Base-by-base conservation (phyloP, 1,284 basidiomycete genomes). In the Pseudozyma tsukubaensis region DNA sequence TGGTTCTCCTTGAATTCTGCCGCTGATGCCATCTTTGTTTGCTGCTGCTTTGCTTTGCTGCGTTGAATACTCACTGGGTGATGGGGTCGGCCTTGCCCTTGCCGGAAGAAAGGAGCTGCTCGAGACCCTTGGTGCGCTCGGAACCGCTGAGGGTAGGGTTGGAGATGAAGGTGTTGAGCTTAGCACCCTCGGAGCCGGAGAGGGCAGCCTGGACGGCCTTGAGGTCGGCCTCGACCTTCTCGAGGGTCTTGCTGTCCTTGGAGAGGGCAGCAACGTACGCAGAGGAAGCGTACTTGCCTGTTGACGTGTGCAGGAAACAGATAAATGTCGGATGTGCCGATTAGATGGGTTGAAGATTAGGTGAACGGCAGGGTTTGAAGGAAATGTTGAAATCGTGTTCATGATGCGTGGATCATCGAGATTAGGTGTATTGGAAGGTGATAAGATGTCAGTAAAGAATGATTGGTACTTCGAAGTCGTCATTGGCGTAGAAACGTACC, bases 211-310 rank as follows among this genome's bases (percentile, higher is more conserved):
- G 64, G 59, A 86, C 75, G 43, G 76, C 71, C 83, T 87, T 87
- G 77, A 99, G 90, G 86, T 98, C 96, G 42, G 88, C 81, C 75
- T 84, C 83, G 53, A 85, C 79, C 73, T 79, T 79, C 47, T 77
- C 60, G 51, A 85, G 78, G 35, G 80, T 81, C 79, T 84, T 85
- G 72, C 61, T 78, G 79, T 84, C 80, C 87, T 94, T 92, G 82
- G 90, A 88, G 83, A 94, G 90, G 18, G 97, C 94, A 58, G 96
- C 96, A 57, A 91, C 90, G 87, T 93, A 99, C 75, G 93, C 89
- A 32, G 97, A 96, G 66, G 92, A 92, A 72, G 97, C 96, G 87
- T 99, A 99, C 87, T 97, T 98, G 85, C 89, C 87, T 49, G 92
- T 89, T 76, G n/a, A 18, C 93, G 76, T 68, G 13, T 19, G 35